Percentiles rank a stretch among this genome's conserved stretches.
These are phyloP conservation scores for Calonectria pseudoturangicola DNA, from an alignment of 2,329 filamentous ascomycete species.

Conservation along the genomic window DNA sequence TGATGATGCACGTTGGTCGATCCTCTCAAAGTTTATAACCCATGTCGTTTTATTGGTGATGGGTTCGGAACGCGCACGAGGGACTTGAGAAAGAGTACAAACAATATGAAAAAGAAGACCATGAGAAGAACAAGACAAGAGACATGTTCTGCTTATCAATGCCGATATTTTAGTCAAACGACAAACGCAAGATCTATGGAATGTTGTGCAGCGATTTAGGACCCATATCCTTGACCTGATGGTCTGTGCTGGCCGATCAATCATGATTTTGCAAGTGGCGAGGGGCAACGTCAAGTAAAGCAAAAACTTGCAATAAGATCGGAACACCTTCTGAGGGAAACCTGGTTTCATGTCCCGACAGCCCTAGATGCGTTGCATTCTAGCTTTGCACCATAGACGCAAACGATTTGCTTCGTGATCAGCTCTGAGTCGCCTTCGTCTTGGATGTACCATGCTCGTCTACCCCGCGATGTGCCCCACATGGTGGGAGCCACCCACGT, in stretches of 20 bases:
- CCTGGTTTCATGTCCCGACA: neutral
- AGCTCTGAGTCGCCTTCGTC: neutral
- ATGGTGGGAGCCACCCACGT: neutral
- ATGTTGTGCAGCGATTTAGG: neutral
- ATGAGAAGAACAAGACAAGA: neutral
- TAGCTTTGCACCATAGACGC: neutral
- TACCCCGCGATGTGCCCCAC: neutral
- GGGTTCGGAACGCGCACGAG: neutral
- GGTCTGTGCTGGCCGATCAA: slow-evolving; percentile 3
- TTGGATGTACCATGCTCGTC: neutral
- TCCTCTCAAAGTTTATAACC: slow-evolving; percentile 14
- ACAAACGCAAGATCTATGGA: neutral
- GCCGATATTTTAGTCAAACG: neutral
- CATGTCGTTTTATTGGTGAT: neutral
- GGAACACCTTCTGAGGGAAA: neutral
- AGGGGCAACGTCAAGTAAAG: neutral
- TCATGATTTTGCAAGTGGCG: neutral
- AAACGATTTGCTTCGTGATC: neutral
- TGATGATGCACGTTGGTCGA: slow-evolving; percentile 13
- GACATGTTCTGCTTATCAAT: neutral
- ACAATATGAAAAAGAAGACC: neutral
- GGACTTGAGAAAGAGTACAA: neutral
- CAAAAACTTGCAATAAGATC: neutral
- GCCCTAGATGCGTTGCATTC: neutral
- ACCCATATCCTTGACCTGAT: neutral